Base-by-base conservation (phyloP, 352 stramenopile species). In the Porosira glacialis region DNA sequence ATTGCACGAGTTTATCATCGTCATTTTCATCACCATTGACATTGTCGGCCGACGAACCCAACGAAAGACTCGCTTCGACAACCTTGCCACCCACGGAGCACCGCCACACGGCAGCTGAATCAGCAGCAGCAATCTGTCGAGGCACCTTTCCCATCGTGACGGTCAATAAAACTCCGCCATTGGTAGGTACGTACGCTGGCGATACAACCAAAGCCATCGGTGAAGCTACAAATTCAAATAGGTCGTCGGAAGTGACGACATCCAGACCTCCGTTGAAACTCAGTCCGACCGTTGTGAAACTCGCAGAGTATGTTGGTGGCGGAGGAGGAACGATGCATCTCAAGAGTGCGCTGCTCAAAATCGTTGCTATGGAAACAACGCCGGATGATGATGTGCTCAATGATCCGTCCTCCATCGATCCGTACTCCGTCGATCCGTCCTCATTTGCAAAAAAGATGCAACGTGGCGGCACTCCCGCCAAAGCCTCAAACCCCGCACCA, bases 181-280 rank as follows among this genome's bases (percentile, higher is more conserved):
- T 56, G 27, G 10, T 72, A 15, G 47, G n/a, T 6, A 73, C 24
- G 28, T 53, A 53, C 17, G 21, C n/a, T 17, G 63, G 63, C 7
- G 44, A 50, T 17, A 73, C 26, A 21, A 17, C 3, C 2, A 19
- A 26, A 13, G 66, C 49, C 21, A 19, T 21, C 26, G 44, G 44
- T 28, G 35, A 13, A 19, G 22, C 44, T 21, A 47, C 33, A 41
- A 66, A 73, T 4, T 19, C 27, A 58, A 63, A 73, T 10, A 7
- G 10, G 22, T 65, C n/a, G 26, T 66, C 45, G 33, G 63, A 35
- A 27, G 26, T 38, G 17, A 60, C 26, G 2, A 52, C 44, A 60
- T 73, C 63, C 52, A 17, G 28, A 21, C 63, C 63, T 11, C 63
- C 52, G 49, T 73, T 73, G 33, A 73, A 66, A 24, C 63, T 65